A percentile compares a stretch with the other conserved stretches of the same genome.
These are phyloP conservation scores for Tranzscheliella williamsii DNA, from an alignment of 1,284 basidiomycete species.

Conservation along the genomic window DNA sequence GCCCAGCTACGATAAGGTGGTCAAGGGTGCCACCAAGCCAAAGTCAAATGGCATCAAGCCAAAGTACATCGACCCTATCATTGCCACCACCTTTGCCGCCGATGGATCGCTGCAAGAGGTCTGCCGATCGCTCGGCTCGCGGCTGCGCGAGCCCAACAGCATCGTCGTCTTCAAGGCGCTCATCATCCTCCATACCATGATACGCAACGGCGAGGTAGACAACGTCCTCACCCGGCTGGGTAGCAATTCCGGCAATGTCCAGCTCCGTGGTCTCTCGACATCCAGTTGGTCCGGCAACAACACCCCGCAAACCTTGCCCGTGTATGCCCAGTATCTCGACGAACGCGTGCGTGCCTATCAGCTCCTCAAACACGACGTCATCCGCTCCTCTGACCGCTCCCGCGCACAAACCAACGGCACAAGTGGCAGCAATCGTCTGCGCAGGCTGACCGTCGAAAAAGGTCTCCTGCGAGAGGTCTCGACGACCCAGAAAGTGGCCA, in stretches of 20 bases:
- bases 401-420: constrained; percentile 65
- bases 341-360: constrained; percentile 83
- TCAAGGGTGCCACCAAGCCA: constrained; percentile 60
- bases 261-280: constrained; percentile 71
- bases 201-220: constrained; percentile 89
- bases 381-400: constrained; percentile 78
- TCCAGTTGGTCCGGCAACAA: constrained; percentile 37
- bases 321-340: constrained; percentile 88
- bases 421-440: constrained; percentile 67
- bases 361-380: constrained; percentile 89
- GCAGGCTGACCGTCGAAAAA: constrained; percentile 92
- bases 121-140: constrained; percentile 78
- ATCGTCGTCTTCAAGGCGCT: constrained; percentile 95
- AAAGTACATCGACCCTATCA: constrained; percentile 70
- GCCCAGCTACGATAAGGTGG: constrained; percentile 56
- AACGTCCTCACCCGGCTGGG: constrained; percentile 82
- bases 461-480: constrained; percentile 89
- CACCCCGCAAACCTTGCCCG: constrained; percentile 79
- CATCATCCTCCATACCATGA: constrained; percentile 91
- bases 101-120: constrained; percentile 90
- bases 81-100: constrained; percentile 89
- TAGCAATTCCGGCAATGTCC: constrained; percentile 69
- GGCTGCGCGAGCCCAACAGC: constrained; percentile 85
- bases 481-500: constrained; percentile 85
- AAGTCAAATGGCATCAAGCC: constrained; percentile 55